A percentile compares a stretch with the other conserved stretches of the same genome.
These are phyloP conservation scores for Chytriomyces hyalinus DNA, from an alignment of 192 early-diverging fungal species.

Conservation along the genomic window DNA sequence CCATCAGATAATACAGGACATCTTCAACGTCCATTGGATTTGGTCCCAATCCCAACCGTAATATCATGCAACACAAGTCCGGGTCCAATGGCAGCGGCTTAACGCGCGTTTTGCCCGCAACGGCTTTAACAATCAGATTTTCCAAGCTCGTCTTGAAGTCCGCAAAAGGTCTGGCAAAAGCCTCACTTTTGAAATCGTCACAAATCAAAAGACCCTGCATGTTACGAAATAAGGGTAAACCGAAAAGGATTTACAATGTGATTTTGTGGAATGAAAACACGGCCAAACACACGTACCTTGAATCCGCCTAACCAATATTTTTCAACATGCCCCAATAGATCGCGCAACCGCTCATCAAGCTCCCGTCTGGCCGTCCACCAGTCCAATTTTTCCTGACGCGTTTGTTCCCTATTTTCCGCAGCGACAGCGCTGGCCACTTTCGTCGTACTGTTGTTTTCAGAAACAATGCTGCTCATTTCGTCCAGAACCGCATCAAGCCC, in stretches of 20 bases:
- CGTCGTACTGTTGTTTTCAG: constrained; percentile 72
- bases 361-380: constrained; percentile 85
- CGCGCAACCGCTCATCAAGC: constrained; percentile 73
- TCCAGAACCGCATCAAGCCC: constrained; percentile 57
- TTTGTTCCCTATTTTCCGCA: constrained; percentile 33
- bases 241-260: constrained; percentile 6
- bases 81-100: constrained; percentile 62
- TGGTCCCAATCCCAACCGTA: constrained; percentile 59
- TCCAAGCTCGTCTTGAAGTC: constrained; percentile 58
- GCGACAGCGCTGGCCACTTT: constrained; percentile 44
- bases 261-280: not conserved
- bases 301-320: constrained; percentile 87
- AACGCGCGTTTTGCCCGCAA: constrained; percentile 36
- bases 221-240: not conserved
- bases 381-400: constrained; percentile 63
- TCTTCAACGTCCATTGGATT: constrained; percentile 69
- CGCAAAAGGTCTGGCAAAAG: constrained; percentile 28
- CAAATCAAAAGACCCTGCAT: constrained; percentile 38
- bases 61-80: constrained; percentile 58
- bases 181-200: constrained; percentile 31
- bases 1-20: constrained; percentile 70
- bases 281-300: constrained; percentile 51
- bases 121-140: constrained; percentile 53
- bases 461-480: constrained; percentile 73
- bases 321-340: constrained; percentile 72